These are phyloP conservation scores for Aspergillus haitiensis DNA, from an alignment of 495 filamentous ascomycete genomes.

Conservation along the genomic window DNA sequence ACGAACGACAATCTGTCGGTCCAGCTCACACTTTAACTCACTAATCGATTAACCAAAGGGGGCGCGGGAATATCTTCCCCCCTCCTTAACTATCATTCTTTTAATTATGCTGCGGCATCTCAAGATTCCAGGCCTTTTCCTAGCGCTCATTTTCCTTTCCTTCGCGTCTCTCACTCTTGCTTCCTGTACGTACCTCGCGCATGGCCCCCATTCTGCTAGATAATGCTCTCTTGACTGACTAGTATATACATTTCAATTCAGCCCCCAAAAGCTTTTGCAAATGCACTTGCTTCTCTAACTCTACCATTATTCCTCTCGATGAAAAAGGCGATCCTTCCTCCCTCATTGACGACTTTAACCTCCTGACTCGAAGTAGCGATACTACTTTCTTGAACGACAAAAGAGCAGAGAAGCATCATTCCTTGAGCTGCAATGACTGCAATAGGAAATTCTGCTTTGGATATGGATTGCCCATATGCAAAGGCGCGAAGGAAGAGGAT, in stretches of 20 bases:
- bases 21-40: no score
- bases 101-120: conserved; percentile 16
- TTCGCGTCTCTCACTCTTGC: conserved; percentile 31
- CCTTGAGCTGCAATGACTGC: conserved; percentile 74
- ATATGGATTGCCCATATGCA: conserved; percentile 83
- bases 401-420: conserved; percentile 37
- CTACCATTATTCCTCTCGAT: conserved; percentile 72
- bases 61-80: conserved; percentile 1
- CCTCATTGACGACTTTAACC: conserved; percentile 28
- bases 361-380: conserved; percentile 27
- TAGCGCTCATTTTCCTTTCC: conserved; percentile 29
- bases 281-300: conserved; percentile 92
- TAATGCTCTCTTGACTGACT: conserved; percentile 15
- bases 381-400: conserved; percentile 17
- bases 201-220: neutral
- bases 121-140: conserved; percentile 20
- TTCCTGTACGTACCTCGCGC: conserved; percentile 27
- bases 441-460: conserved; percentile 87
- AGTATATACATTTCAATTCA: conserved; percentile 15
- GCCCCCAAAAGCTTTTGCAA: conserved; percentile 91
- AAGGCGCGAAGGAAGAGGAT: conserved; percentile 80
- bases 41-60: neutral
- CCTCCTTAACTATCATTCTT: neutral
- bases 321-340: conserved; percentile 31
- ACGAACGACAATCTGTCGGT: no score